Conservation (phyloP, 208 protist genomes). For the Leptomonas seymouri region DNA sequence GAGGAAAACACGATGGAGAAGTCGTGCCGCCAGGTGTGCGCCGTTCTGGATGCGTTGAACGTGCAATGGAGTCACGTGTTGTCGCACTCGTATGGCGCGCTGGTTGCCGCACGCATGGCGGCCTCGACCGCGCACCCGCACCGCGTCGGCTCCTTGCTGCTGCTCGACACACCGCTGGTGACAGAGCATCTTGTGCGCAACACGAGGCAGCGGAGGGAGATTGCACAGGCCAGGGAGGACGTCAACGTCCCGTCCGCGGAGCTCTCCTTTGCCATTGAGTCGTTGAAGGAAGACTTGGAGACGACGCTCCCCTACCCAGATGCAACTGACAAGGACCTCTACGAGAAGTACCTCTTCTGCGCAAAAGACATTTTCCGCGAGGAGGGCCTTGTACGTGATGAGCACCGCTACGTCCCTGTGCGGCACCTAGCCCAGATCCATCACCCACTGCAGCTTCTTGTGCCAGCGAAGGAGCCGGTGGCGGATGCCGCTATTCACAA, state of each 20-base stretch:
- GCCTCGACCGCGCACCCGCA: constrained; percentile 58
- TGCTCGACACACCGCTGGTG: constrained; percentile 80
- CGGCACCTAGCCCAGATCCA: constrained; percentile 57
- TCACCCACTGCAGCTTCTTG: constrained; percentile 81
- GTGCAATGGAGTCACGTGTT: constrained; percentile 84
- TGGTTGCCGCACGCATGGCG: constrained; percentile 81
- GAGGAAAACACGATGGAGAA: constrained; percentile 50
- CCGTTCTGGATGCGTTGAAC: constrained; percentile 80
- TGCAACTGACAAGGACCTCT: constrained; percentile 51
- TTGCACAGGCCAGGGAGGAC: constrained; percentile 67
- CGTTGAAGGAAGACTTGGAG: constrained; percentile 53
- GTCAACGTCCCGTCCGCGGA: constrained; percentile 74
- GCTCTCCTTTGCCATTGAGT: constrained; percentile 66
- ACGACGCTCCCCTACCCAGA: constrained; percentile 43
- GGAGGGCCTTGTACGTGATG: constrained; percentile 55
- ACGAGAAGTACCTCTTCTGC: constrained; percentile 62
- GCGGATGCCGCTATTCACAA: constrained; percentile 71
- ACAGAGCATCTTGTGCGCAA: constrained; percentile 65
- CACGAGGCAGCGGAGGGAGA: constrained; percentile 53
- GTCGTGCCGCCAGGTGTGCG: constrained; percentile 65
- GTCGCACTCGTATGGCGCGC: constrained; percentile 71
- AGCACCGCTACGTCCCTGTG: constrained; percentile 67
- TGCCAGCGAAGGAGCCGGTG: constrained; percentile 50
- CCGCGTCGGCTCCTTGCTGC: constrained; percentile 68
- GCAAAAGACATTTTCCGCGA: constrained; percentile 43